phyloP scores from a whole-genome alignment of 768 basidiomycete species.

The Russula lepida region DNA sequence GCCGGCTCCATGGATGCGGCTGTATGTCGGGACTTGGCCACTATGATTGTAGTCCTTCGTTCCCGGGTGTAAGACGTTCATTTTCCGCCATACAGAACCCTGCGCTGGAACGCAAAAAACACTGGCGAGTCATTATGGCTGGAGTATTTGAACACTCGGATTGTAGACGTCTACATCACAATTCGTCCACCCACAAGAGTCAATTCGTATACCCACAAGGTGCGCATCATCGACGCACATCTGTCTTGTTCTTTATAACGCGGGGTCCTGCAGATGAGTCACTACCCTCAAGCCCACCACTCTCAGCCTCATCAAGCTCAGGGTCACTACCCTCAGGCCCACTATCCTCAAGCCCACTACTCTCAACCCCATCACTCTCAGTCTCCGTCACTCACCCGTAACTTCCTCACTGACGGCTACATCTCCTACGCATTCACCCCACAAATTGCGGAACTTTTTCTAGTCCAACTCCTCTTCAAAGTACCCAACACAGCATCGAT shows the following conservation, averaged over 20 bases:
- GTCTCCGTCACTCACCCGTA: background rate
- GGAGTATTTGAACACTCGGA: constrained; percentile 5
- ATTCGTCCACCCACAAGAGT: background rate
- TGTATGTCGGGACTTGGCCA: background rate
- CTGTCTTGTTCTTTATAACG: background rate
- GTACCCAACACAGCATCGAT: background rate
- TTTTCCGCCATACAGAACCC: background rate
- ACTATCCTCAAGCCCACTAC: too few species aligned
- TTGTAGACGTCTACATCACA: background rate
- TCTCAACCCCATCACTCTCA: too few species aligned
- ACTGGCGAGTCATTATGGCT: background rate
- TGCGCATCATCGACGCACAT: background rate
- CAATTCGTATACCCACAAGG: background rate
- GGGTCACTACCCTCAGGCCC: too few species aligned
- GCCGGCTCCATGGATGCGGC: constrained; percentile 11
- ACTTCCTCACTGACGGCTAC: constrained; percentile 5
- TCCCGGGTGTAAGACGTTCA: background rate
- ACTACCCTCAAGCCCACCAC: too few species aligned
- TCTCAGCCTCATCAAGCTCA: too few species aligned
- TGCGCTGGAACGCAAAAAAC: background rate
- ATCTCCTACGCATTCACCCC: constrained; percentile 12
- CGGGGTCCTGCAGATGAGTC: background rate
- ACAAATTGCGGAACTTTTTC: background rate
- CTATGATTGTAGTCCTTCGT: background rate
- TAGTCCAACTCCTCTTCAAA: constrained; percentile 4